Conservation (phyloP, 306 rosid species). For the Glycine tomentella region DNA sequence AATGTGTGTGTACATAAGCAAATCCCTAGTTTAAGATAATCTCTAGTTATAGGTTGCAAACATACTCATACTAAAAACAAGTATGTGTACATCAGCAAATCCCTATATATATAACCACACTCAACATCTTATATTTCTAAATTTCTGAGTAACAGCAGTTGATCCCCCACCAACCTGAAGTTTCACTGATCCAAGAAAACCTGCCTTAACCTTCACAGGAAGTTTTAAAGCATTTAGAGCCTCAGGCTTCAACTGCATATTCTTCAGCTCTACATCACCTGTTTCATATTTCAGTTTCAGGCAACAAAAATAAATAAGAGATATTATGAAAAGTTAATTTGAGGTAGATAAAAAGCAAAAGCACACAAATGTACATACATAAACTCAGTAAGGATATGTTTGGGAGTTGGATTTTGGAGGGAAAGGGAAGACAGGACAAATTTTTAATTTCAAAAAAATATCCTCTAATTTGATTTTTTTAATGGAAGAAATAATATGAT, state of each 20-base stretch:
- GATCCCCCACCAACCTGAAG: slow-evolving; percentile 73
- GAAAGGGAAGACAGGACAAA: background rate
- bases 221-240: slow-evolving; percentile 93
- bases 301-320: slow-evolving; percentile 12
- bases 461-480: background rate
- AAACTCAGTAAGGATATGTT: slow-evolving; percentile 7
- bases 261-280: slow-evolving; percentile 98
- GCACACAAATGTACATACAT: slow-evolving; percentile 10
- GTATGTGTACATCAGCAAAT: too few relatives aligned
- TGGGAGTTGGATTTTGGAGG: background rate
- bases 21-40: too few relatives aligned
- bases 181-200: slow-evolving; percentile 98
- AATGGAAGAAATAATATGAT: background rate
- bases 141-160: slow-evolving; percentile 22
- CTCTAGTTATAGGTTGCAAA: too few relatives aligned
- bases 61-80: too few relatives aligned
- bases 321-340: background rate
- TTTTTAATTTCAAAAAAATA: background rate
- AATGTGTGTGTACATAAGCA: too few relatives aligned
- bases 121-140: slow-evolving; percentile 36
- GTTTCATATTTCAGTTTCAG: slow-evolving; percentile 32
- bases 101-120: slow-evolving; percentile 4
- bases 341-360: background rate
- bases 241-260: slow-evolving; percentile 99
- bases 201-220: slow-evolving; percentile 99